Evolutionary conservation across 352 stramenopile species (phyloP).

Genomic region (Globisporangium middletonii): DNA sequence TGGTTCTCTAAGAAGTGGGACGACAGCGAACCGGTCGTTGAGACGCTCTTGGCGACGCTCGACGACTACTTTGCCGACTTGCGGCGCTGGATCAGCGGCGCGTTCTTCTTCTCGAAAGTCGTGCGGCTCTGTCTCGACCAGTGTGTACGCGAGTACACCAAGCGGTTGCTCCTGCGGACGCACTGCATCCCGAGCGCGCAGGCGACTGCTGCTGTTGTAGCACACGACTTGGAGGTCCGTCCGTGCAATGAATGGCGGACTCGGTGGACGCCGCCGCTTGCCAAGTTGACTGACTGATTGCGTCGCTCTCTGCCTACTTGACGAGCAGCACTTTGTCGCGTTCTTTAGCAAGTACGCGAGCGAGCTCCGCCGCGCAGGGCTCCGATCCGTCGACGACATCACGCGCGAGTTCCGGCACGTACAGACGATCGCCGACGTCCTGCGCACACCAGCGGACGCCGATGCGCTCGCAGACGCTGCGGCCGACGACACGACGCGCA

Average conservation of each 20-base stretch:
- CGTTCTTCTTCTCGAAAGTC: constrained; percentile 84
- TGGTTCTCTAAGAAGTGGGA: constrained; percentile 87
- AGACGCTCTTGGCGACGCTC: constrained; percentile 66
- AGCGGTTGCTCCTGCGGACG: constrained; percentile 50
- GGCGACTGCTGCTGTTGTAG: constrained; percentile 32
- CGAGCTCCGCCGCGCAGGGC: constrained; percentile 63
- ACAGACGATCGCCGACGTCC: constrained; percentile 37
- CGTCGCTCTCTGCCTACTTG: not conserved
- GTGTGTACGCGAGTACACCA: constrained; percentile 58
- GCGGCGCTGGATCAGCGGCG: constrained; percentile 66
- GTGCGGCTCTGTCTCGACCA: constrained; percentile 66
- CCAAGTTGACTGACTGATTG: not conserved
- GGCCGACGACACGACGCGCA: constrained; percentile 8
- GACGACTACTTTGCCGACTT: constrained; percentile 77
- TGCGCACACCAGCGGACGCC: constrained; percentile 11
- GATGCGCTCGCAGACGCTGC: too few relatives aligned
- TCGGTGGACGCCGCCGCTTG: not conserved
- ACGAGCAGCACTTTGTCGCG: constrained; percentile 40
- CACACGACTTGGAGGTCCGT: constrained; percentile 55
- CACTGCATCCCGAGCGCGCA: constrained; percentile 44
- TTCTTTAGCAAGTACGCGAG: constrained; percentile 71
- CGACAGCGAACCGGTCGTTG: constrained; percentile 63
- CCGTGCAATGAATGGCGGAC: not conserved
- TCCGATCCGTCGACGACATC: constrained; percentile 62
- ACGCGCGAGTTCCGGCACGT: constrained; percentile 52